A percentile compares a stretch with the other conserved stretches of the same genome.
These are phyloP conservation scores for Debaryomycetaceae sp. DNA, from an alignment of 1,139 yeast genomes.

Conservation along the genomic window DNA sequence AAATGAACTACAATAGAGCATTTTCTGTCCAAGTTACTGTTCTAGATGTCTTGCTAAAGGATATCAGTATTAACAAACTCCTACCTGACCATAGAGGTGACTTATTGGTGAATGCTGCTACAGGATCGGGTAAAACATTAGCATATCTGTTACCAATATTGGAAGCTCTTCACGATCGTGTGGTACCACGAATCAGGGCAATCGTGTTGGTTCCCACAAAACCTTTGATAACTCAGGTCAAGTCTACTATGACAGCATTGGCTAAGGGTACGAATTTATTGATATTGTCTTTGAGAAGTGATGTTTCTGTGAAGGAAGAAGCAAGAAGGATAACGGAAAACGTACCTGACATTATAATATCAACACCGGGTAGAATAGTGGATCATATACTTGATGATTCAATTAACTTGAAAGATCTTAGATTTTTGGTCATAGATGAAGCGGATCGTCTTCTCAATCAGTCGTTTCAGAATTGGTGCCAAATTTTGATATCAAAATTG, in stretches of 20 bases:
- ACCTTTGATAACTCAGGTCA: slow-evolving; percentile 82
- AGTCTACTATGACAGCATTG: slow-evolving; percentile 55
- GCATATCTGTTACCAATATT: slow-evolving; percentile 86
- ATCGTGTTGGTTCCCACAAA: slow-evolving; percentile 85
- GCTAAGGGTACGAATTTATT: slow-evolving; percentile 66
- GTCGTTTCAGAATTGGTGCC: slow-evolving; percentile 91
- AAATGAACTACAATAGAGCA: slow-evolving; percentile 50
- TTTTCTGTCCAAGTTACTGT: slow-evolving; percentile 79
- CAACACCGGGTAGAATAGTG: slow-evolving; percentile 93
- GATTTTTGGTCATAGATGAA: slow-evolving; percentile 84
- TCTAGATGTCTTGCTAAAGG: slow-evolving; percentile 53
- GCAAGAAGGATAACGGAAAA: slow-evolving; percentile 40
- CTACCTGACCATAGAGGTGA: slow-evolving; percentile 68
- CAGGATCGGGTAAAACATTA: slow-evolving; percentile 95
- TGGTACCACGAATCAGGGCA: slow-evolving; percentile 74
- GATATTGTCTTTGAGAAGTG: slow-evolving; percentile 56
- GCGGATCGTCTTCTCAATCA: slow-evolving; percentile 92
- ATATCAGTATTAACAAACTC: slow-evolving; percentile 41
- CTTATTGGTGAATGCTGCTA: slow-evolving; percentile 84
- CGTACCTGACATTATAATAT: slow-evolving; percentile 73
- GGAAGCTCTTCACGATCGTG: slow-evolving; percentile 58
- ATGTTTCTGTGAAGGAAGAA: slow-evolving; percentile 67
- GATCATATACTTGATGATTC: slow-evolving; percentile 62
- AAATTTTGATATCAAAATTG: slow-evolving; percentile 53
- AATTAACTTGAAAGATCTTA: slow-evolving; percentile 46